phyloP scores from a whole-genome alignment of 495 filamentous ascomycete species.

The Penicillium arizonense region DNA sequence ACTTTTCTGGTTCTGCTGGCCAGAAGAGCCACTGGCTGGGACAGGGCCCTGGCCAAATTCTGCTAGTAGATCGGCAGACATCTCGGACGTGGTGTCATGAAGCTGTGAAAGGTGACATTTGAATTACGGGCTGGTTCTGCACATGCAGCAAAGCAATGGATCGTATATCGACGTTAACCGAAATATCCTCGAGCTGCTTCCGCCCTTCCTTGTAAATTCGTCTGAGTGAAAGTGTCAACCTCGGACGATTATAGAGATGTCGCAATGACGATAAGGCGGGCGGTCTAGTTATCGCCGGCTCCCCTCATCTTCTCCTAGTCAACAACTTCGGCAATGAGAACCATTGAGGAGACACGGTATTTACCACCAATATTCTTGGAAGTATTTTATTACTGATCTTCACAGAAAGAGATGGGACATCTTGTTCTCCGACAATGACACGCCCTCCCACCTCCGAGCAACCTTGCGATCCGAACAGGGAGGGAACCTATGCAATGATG shows the following conservation, averaged over 20 bases:
- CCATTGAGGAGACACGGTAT: slow-evolving; percentile 62
- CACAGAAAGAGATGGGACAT: slow-evolving; percentile 62
- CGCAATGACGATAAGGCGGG: slow-evolving; percentile 19
- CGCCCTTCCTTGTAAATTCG: background rate
- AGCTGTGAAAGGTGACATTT: background rate
- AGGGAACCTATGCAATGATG: slow-evolving; percentile 62
- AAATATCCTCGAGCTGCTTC: too few relatives aligned
- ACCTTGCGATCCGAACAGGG: slow-evolving; percentile 58
- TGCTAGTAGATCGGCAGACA: slow-evolving; percentile 76
- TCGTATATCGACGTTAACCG: background rate
- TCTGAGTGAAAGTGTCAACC: background rate
- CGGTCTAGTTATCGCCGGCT: slow-evolving; percentile 20
- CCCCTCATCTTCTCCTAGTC: slow-evolving; percentile 12
- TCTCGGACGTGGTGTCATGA: slow-evolving; percentile 27
- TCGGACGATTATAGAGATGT: slow-evolving; percentile 4
- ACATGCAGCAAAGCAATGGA: background rate
- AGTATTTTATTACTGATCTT: slow-evolving; percentile 5
- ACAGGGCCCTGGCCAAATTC: slow-evolving; percentile 55
- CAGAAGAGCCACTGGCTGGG: slow-evolving; percentile 13
- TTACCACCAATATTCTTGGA: background rate
- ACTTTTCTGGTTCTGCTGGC: slow-evolving; percentile 14
- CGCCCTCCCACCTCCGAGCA: slow-evolving; percentile 61
- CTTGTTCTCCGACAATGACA: slow-evolving; percentile 58
- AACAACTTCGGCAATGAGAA: slow-evolving; percentile 50
- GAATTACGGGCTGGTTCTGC: background rate